phyloP scores from a whole-genome alignment of 495 filamentous ascomycete genomes.

The Sporormia fimetaria region DNA sequence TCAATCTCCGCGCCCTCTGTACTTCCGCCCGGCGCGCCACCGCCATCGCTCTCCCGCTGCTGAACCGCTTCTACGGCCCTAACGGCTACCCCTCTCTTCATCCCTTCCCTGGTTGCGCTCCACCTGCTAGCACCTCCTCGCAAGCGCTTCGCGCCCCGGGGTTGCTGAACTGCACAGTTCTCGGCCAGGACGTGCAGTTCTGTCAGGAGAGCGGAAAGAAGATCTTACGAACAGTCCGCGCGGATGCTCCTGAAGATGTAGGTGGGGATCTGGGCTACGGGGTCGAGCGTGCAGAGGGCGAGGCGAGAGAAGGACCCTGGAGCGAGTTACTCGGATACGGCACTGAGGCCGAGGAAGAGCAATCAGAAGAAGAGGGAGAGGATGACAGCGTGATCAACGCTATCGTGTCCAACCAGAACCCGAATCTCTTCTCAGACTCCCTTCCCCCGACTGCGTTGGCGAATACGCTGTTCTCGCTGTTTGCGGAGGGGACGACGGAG shows the following conservation, averaged over 20 bases:
- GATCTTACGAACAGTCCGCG: constrained; percentile 57
- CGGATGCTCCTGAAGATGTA: constrained; percentile 18
- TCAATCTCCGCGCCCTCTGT: constrained; percentile 3
- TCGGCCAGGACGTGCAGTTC: constrained; percentile 46
- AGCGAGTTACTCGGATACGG: not conserved
- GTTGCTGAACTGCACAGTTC: constrained; percentile 36
- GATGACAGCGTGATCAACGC: not conserved
- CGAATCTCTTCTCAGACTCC: constrained; percentile 40
- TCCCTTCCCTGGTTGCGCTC: constrained; percentile 29
- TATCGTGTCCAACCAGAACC: constrained; percentile 29
- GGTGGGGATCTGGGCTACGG: constrained; percentile 9
- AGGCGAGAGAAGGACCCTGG: too few species aligned
- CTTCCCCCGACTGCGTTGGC: constrained; percentile 46
- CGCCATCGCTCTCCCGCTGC: constrained; percentile 41
- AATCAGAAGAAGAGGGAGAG: not conserved
- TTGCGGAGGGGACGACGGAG: constrained; percentile 42
- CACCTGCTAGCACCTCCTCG: constrained; percentile 8
- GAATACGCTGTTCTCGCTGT: constrained; percentile 53
- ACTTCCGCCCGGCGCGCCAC: not conserved
- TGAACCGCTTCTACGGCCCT: constrained; percentile 33
- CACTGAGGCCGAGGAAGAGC: not conserved
- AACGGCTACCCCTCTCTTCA: constrained; percentile 31
- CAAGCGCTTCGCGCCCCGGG: constrained; percentile 25
- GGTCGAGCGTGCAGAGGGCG: too few species aligned
- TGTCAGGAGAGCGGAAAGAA: constrained; percentile 57